Percentiles rank a stretch among this genome's conserved stretches.
Evolutionary conservation across 2,329 filamentous ascomycete species (phyloP).

Genomic region (Aspergillus brunneoviolaceus): DNA sequence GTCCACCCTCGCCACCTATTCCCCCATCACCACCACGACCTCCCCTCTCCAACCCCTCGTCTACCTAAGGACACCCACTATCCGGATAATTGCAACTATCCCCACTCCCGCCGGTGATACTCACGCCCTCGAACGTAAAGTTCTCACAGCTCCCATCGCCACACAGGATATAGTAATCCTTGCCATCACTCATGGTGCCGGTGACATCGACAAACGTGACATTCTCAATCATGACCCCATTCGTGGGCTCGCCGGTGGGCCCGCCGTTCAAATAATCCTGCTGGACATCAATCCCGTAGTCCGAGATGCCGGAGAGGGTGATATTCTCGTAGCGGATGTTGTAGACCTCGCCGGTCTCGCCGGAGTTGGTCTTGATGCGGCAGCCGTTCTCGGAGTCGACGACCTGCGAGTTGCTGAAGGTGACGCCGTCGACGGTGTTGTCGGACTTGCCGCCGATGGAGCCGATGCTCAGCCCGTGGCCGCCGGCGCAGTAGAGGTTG

Average conservation of each 20-base stretch:
- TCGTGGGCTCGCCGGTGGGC: constrained; percentile 38
- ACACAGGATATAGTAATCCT: constrained; percentile 42
- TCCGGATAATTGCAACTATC: constrained; percentile 28
- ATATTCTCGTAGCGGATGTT: constrained; percentile 52
- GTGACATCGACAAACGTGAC: constrained; percentile 38
- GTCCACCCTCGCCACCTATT: no score
- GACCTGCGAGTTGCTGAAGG: constrained; percentile 52
- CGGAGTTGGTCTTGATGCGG: constrained; percentile 43
- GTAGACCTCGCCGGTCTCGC: constrained; percentile 40
- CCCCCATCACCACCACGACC: no score
- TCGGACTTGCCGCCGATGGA: constrained; percentile 49
- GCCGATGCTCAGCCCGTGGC: constrained; percentile 36
- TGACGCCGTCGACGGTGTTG: constrained; percentile 55
- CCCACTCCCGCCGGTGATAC: constrained; percentile 36
- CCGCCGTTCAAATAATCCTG: constrained; percentile 55
- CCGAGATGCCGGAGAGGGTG: constrained; percentile 43
- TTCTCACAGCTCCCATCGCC: constrained; percentile 41
- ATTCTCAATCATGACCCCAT: constrained; percentile 40
- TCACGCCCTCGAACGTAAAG: constrained; percentile 38
- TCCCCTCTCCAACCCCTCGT: neutral
- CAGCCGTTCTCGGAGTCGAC: constrained; percentile 42
- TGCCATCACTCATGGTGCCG: constrained; percentile 35
- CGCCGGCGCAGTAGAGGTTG: constrained; percentile 39
- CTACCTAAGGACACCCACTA: constrained; percentile 10
- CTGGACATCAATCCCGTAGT: constrained; percentile 54